A percentile compares a stretch with the other conserved stretches of the same genome.
These are phyloP conservation scores for Malus hybrid DNA, from an alignment of 331 rosid species.

Conservation along the genomic window DNA sequence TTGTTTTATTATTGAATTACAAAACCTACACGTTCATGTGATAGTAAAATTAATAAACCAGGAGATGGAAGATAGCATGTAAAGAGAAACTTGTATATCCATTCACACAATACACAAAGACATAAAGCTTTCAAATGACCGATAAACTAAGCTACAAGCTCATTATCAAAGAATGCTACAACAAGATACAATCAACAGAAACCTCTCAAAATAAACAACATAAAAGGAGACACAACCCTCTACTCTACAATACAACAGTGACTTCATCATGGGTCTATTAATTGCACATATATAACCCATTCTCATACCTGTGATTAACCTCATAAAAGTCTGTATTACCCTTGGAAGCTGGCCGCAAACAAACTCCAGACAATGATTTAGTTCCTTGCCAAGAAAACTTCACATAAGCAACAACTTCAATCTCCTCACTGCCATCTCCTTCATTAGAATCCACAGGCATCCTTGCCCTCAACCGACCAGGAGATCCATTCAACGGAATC, in stretches of 20 bases:
- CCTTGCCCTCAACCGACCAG: slow-evolving; percentile 81
- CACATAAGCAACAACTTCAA: slow-evolving; percentile 67
- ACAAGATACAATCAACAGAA: slow-evolving; percentile 22
- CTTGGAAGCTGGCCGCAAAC: slow-evolving; percentile 73
- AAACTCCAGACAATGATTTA: slow-evolving; percentile 68
- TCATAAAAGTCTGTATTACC: slow-evolving; percentile 82
- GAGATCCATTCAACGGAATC: slow-evolving; percentile 65
- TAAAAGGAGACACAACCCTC: slow-evolving; percentile 12
- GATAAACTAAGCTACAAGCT: slow-evolving; percentile 44
- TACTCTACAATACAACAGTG: slow-evolving; percentile 17
- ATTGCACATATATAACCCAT: slow-evolving; percentile 76
- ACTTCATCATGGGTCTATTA: slow-evolving; percentile 35
- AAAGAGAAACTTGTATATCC: slow-evolving; percentile 4
- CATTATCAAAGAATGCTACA: slow-evolving; percentile 50
- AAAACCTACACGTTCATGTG: background rate
- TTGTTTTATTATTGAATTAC: background rate
- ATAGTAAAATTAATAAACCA: background rate
- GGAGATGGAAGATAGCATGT: background rate
- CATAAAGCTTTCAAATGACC: slow-evolving; percentile 28
- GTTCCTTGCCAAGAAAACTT: slow-evolving; percentile 61
- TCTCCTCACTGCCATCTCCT: slow-evolving; percentile 54
- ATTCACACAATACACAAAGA: slow-evolving; percentile 15
- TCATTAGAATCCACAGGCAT: slow-evolving; percentile 76
- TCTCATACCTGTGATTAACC: slow-evolving; percentile 80
- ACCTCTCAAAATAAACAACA: slow-evolving; percentile 18